A percentile compares a stretch with the other conserved stretches of the same genome.
These are phyloP conservation scores for Puccinia horiana DNA, from an alignment of 1,284 basidiomycete species.

Conservation along the genomic window DNA sequence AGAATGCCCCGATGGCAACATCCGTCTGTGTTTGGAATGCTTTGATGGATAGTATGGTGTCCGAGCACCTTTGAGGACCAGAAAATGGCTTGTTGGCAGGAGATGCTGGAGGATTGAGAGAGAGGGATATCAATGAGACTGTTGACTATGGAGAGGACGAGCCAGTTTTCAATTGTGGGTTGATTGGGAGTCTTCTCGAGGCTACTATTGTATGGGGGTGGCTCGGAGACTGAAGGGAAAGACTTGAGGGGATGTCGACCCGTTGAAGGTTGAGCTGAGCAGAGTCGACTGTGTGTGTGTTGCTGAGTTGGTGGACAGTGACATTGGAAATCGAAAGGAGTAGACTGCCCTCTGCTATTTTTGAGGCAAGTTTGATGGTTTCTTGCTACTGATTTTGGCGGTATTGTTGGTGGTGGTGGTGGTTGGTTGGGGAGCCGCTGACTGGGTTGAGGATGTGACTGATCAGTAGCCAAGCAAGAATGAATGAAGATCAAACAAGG, in stretches of 20 bases:
- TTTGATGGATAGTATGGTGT: background rate
- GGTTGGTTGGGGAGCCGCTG: too few relatives aligned
- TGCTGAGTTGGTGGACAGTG: constrained; percentile 56
- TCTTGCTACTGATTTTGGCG: too few relatives aligned
- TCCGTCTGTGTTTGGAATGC: background rate
- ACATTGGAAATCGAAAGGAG: constrained; percentile 85
- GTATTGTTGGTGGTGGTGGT: too few relatives aligned
- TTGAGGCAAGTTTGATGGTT: background rate
- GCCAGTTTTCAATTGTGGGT: constrained; percentile 22
- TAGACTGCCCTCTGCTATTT: constrained; percentile 64
- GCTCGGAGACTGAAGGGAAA: constrained; percentile 16
- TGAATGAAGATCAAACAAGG: too few relatives aligned
- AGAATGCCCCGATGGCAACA: constrained; percentile 9
- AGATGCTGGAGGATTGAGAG: background rate
- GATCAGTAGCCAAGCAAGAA: too few relatives aligned
- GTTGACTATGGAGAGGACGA: constrained; percentile 37
- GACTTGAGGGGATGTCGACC: constrained; percentile 40
- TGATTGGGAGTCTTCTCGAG: background rate
- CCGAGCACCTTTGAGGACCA: background rate
- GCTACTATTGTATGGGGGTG: constrained; percentile 6
- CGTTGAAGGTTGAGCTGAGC: constrained; percentile 13
- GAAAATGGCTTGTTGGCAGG: background rate
- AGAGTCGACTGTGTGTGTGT: background rate
- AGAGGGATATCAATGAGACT: constrained; percentile 46
- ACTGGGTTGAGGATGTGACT: too few relatives aligned